phyloP scores from a whole-genome alignment of 1,139 yeast genomes.

The Yamadazyma membranifaciens region DNA sequence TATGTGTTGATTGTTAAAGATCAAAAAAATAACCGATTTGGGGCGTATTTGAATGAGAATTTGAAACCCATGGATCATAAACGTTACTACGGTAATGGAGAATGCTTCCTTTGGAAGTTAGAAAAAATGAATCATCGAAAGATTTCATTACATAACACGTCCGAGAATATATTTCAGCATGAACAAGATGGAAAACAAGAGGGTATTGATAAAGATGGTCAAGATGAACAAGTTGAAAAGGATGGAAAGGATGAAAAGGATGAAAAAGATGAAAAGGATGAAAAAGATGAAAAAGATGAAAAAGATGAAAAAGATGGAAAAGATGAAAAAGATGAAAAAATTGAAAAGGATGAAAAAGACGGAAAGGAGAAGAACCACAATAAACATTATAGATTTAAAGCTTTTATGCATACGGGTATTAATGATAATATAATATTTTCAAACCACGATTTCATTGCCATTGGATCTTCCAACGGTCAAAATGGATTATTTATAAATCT shows the following conservation, averaged over 20 bases:
- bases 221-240: not conserved
- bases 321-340: not conserved
- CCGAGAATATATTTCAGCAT: no score
- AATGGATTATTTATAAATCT: conserved; percentile 90
- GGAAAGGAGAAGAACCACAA: not conserved
- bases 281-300: not conserved
- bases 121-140: conserved; percentile 24
- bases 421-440: conserved; percentile 87
- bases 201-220: not conserved
- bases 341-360: conserved; percentile 3
- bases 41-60: conserved; percentile 78
- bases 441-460: conserved; percentile 70
- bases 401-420: conserved; percentile 84
- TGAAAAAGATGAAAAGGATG: not conserved
- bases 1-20: conserved; percentile 72
- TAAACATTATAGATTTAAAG: conserved; percentile 52
- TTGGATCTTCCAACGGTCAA: conserved; percentile 90
- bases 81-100: conserved; percentile 90
- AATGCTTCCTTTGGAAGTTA: conserved; percentile 86
- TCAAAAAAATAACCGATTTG: conserved; percentile 63
- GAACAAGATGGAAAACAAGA: not conserved
- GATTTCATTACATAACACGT: not conserved
- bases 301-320: not conserved
- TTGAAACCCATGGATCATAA: conserved; percentile 67
- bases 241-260: not conserved